Evolutionary conservation across 257 asterid genomes (phyloP).

Genomic region (Jaltomata sinuosa): DNA sequence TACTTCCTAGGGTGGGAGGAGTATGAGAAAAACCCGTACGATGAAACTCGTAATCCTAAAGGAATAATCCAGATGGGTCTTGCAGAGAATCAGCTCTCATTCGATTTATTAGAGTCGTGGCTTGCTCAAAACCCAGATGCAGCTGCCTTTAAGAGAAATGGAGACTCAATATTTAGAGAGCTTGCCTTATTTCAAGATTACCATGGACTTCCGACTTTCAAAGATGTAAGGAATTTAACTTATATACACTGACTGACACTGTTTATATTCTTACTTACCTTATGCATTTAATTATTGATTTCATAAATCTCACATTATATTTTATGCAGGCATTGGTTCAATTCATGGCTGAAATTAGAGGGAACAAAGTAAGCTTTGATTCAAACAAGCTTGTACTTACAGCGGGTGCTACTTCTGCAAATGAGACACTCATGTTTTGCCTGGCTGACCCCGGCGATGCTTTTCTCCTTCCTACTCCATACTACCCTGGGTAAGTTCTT

Average conservation of each 20-base stretch:
- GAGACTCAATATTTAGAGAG: constrained; percentile 26
- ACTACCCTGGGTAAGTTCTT: constrained; percentile 14
- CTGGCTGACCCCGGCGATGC: constrained; percentile 11
- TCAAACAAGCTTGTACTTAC: constrained; percentile 13
- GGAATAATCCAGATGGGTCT: constrained; percentile 46
- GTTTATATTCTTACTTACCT: background rate
- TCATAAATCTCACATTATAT: background rate
- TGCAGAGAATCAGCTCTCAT: constrained; percentile 43
- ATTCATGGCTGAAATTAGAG: constrained; percentile 10
- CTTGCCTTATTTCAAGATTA: constrained; percentile 34
- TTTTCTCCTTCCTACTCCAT: constrained; percentile 15
- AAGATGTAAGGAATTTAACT: constrained; percentile 3
- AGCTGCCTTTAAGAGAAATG: constrained; percentile 15
- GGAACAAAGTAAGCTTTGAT: constrained; percentile 11
- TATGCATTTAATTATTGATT: background rate
- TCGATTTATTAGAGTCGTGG: constrained; percentile 31
- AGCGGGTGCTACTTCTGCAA: constrained; percentile 15
- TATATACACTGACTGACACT: background rate
- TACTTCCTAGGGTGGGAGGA: constrained; percentile 38
- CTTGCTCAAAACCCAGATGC: constrained; percentile 24
- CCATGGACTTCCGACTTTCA: constrained; percentile 31
- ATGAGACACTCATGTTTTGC: constrained; percentile 15
- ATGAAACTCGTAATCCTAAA: constrained; percentile 19
- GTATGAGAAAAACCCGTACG: constrained; percentile 32
- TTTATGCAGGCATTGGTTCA: constrained; percentile 6